These are phyloP conservation scores for Flaveria linearis DNA, from an alignment of 129 eudicot species.

Conservation along the genomic window DNA sequence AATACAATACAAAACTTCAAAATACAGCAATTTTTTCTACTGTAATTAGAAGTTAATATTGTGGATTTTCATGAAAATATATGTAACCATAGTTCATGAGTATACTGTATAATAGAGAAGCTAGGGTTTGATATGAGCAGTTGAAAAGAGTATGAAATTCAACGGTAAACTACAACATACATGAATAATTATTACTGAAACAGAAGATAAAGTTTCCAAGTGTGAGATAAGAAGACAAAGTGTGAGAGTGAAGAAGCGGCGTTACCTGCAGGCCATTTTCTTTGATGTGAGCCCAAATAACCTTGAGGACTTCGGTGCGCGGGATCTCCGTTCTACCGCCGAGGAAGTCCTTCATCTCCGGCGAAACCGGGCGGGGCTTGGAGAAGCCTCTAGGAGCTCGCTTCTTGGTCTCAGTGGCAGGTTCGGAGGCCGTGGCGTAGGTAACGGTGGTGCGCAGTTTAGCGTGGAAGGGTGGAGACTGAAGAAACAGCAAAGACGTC, in stretches of 20 bases:
- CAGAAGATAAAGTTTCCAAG: background rate
- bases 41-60: background rate
- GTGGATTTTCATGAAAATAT: too few species aligned
- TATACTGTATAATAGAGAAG: too few species aligned
- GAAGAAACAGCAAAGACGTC: background rate
- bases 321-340: constrained; percentile 44
- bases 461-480: background rate
- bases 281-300: constrained; percentile 46
- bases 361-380: constrained; percentile 44
- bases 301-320: constrained; percentile 40
- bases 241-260: background rate
- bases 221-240: background rate
- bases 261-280: constrained; percentile 40
- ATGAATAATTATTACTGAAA: background rate
- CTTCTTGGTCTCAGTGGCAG: constrained; percentile 37
- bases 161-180: background rate
- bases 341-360: constrained; percentile 46
- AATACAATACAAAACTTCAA: background rate
- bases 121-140: background rate
- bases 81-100: too few species aligned
- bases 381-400: constrained; percentile 43
- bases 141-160: background rate
- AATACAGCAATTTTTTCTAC: background rate
- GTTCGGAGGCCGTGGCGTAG: constrained; percentile 39
- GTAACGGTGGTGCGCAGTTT: constrained; percentile 17